Evolutionary conservation across 2,329 filamentous ascomycete genomes (phyloP), one percentile per base, ranked within the genome.

Genomic region (Pseudogymnoascus sp.): DNA sequence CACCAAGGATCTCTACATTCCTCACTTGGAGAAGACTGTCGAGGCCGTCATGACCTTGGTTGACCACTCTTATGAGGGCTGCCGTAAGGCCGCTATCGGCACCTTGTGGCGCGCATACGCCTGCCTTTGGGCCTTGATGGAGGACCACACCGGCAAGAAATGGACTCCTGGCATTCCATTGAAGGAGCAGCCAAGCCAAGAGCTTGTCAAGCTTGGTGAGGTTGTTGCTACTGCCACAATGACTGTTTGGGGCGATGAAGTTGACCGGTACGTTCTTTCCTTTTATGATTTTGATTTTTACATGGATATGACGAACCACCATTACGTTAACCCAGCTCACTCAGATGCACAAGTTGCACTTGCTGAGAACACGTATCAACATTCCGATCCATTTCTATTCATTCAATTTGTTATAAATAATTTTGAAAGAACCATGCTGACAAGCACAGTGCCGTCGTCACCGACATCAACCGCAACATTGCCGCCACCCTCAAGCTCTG

Each of bases 311-410:
- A 97, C 97, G 92, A 96, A 78, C 81, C 84, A 80, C 59, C 77
- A 80, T 85, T 86, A 73, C 90, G 91, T 92, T 92, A 93, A 93
- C 93, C 92, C 92, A 97, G 92, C 92, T 97, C 93, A 97, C 92
- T 96, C 91, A 90, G 89, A 97, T 88, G 87, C 90, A 60, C 79
- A 79, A 83, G 79, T 78, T 85, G 89, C 86, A 86, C 79, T 86
- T 96, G 91, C 89, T 91, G 91, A 87, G 87, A 94, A 95, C 78
- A 80, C 91, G 88, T 84, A 78, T 81, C 77, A 76, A 76, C 74
- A 72, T 77, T 76, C 77, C 80, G 77, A 78, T 69, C 69, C 70
- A 64, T 61, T 67, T 69, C 38, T 62, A 67, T 63, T 67, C 33
- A 16, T 21, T 42, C 14, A 61, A 62, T 62, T 67, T 40, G 35